Percentiles rank a stretch among this genome's conserved stretches.
Conservation (phyloP, 495 filamentous ascomycete species). For the Neurospora discreta region DNA sequence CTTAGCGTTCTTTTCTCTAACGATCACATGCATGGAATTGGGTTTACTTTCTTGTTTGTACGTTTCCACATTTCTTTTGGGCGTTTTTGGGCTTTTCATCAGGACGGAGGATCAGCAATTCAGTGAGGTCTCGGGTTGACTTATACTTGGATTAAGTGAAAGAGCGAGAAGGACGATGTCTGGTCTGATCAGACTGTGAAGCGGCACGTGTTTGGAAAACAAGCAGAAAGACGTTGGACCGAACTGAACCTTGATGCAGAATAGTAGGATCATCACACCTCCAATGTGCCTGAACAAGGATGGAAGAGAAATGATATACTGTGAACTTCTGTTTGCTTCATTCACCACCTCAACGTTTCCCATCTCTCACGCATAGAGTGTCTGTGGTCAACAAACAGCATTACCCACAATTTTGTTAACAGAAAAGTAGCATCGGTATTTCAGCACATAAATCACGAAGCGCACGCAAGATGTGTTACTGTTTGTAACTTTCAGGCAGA, state of each 20-base stretch:
- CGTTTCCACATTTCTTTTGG: not conserved
- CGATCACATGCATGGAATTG: not conserved
- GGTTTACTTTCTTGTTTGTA: not conserved
- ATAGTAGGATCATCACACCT: not conserved
- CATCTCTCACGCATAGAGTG: not conserved
- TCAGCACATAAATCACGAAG: not conserved
- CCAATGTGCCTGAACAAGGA: not conserved
- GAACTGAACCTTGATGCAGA: not conserved
- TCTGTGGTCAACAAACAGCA: not conserved
- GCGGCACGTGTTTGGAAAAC: not conserved
- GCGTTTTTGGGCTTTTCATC: not conserved
- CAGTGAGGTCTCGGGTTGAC: not conserved
- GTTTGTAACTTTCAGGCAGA: not conserved
- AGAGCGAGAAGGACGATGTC: not conserved
- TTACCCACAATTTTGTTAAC: not conserved
- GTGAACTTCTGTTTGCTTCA: not conserved
- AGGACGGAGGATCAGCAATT: not conserved
- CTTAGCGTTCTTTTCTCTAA: not conserved
- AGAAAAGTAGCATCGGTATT: not conserved
- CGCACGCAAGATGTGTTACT: not conserved
- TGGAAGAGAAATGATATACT: not conserved
- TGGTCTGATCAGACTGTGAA: not conserved
- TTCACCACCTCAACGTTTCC: not conserved
- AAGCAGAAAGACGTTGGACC: not conserved
- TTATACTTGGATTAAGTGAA: not conserved